Evolutionary conservation across 108 stramenopile genomes (phyloP).

Genomic region (Seminavis robusta): DNA sequence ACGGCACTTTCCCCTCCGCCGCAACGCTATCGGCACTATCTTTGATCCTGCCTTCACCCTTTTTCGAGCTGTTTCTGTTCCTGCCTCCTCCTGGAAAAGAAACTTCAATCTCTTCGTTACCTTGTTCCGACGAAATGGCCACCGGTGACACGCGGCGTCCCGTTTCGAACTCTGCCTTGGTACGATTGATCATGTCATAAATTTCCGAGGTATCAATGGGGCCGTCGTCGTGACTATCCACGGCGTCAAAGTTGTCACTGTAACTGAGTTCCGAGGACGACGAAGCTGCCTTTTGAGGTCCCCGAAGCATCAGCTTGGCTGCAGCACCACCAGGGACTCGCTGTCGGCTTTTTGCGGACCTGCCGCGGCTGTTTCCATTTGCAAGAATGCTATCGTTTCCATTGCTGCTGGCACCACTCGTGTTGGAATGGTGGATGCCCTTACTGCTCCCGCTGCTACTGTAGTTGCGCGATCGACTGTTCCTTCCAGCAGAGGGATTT

Average conservation of each 20-base stretch:
- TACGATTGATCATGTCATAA: not conserved
- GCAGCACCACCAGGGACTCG: constrained; percentile 46
- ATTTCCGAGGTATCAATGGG: constrained; percentile 16
- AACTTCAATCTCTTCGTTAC: too few species aligned
- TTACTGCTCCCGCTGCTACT: too few species aligned
- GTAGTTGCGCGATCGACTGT: too few species aligned
- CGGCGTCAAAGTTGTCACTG: constrained; percentile 2
- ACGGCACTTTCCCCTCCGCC: not conserved
- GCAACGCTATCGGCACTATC: not conserved
- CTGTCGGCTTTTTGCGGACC: too few species aligned
- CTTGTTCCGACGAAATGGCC: too few species aligned
- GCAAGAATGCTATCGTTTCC: too few species aligned
- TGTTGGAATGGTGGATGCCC: too few species aligned
- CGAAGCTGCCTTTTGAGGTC: not conserved
- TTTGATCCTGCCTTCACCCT: too few species aligned
- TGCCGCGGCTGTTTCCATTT: too few species aligned
- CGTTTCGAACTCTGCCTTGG: constrained; percentile 26
- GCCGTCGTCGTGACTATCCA: constrained; percentile 9
- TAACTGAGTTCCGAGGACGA: not conserved
- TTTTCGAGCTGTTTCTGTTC: not conserved
- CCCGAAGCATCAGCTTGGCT: constrained; percentile 30
- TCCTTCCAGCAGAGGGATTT: too few species aligned
- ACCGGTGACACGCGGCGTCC: constrained; percentile 24
- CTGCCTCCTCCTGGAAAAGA: constrained; percentile 14
- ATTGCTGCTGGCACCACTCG: too few species aligned